Conservation (phyloP, 2,329 filamentous ascomycete genomes). For the Fusarium miscanthi region DNA sequence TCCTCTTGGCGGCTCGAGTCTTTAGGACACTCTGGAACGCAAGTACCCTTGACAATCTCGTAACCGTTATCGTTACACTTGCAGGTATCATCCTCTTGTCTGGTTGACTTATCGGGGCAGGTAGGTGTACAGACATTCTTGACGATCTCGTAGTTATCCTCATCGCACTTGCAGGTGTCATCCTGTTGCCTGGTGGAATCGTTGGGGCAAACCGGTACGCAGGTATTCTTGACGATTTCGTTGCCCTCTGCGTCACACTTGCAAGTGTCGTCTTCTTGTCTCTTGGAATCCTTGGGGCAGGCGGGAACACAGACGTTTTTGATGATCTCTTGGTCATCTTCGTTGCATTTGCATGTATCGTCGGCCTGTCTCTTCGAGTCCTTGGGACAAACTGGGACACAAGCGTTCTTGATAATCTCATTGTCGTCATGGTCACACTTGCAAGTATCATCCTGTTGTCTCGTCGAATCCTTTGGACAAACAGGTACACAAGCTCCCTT, state of each 20-base stretch:
- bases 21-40: not conserved
- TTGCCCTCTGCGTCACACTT: not conserved
- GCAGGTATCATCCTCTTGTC: not conserved
- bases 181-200: fast-evolving
- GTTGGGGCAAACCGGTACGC: not conserved
- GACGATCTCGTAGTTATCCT: not conserved
- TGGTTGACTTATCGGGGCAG: not conserved
- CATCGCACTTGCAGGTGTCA: not conserved
- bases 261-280: fast-evolving
- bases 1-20: not conserved
- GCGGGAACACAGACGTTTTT: not conserved
- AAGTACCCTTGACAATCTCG: not conserved
- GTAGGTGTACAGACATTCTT: not conserved
- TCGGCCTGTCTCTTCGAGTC: not conserved
- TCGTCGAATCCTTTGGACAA: not conserved
- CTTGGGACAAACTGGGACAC: not conserved
- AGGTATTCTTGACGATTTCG: not conserved
- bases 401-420: not conserved
- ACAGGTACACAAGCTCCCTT: fast-evolving
- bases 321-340: not conserved
- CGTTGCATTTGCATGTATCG: not conserved
- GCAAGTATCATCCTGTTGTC: not conserved
- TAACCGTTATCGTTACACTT: not conserved
- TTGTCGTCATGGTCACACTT: not conserved
- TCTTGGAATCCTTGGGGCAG: not conserved